Conservation (phyloP, 2,329 filamentous ascomycete species). For the Trichoderma sp. region DNA sequence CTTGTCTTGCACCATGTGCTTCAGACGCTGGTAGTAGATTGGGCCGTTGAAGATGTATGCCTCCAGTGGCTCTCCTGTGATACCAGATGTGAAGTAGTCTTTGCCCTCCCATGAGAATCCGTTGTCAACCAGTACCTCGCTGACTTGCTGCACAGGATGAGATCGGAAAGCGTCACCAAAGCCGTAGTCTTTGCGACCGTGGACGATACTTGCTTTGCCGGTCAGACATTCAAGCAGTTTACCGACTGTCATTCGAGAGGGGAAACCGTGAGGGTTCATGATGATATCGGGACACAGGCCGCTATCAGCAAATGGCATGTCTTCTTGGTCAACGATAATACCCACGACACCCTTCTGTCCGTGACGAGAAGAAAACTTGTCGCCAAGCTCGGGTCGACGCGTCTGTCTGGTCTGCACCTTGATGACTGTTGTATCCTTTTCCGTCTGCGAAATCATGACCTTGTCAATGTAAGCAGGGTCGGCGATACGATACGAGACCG, state of each 20-base stretch:
- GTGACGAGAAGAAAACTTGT: constrained; percentile 98
- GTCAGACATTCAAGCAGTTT: constrained; percentile 95
- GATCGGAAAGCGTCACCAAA: constrained; percentile 79
- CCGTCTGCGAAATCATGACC: constrained; percentile 88
- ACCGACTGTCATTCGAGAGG: constrained; percentile 98
- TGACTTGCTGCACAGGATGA: constrained; percentile 86
- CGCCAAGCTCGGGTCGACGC: constrained; percentile 88
- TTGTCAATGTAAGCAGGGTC: constrained; percentile 94
- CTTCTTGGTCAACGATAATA: constrained; percentile 94
- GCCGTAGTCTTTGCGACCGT: constrained; percentile 86
- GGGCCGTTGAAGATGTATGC: constrained; percentile 98
- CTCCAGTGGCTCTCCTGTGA: constrained; percentile 90
- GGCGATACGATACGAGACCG: constrained; percentile 78
- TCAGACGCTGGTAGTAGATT: constrained; percentile 99
- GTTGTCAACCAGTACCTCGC: constrained; percentile 77
- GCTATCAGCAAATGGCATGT: constrained; percentile 91
- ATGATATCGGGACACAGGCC: constrained; percentile 97
- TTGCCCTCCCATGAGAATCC: constrained; percentile 98
- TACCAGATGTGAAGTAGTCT: constrained; percentile 92
- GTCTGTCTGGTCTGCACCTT: constrained; percentile 98
- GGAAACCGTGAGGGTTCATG: constrained; percentile 99
- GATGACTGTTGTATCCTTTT: constrained; percentile 82
- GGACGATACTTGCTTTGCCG: constrained; percentile 88
- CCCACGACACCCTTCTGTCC: constrained; percentile 98
- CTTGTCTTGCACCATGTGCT: constrained; percentile 99